A percentile compares a stretch with the other conserved stretches of the same genome.
phyloP scores from a whole-genome alignment of 2,329 filamentous ascomycete species.

The Trichoderma sp. region DNA sequence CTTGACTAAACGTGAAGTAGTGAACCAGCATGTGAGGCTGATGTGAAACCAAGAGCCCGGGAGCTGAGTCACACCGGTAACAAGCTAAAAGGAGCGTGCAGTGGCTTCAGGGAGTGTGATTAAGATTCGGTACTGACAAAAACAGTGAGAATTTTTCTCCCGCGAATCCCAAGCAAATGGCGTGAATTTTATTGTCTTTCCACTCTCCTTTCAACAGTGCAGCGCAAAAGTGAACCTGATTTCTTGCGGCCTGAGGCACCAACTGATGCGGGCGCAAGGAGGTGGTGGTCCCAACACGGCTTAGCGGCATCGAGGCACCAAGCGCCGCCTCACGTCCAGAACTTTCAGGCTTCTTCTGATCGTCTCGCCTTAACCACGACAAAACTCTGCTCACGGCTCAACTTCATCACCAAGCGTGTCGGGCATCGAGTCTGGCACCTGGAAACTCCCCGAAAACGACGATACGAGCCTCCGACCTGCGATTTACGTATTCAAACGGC shows the following conservation, averaged over 20 bases:
- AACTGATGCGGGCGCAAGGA: constrained; percentile 23
- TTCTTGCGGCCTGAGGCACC: constrained; percentile 33
- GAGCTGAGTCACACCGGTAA: constrained; percentile 29
- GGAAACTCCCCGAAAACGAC: constrained; percentile 31
- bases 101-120: background rate
- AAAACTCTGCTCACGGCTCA: constrained; percentile 42
- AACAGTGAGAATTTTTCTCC: background rate
- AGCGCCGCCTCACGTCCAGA: constrained; percentile 46
- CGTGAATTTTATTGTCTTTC: background rate
- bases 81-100: background rate
- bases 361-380: constrained; percentile 47
- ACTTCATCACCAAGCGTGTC: constrained; percentile 56
- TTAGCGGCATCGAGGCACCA: constrained; percentile 38
- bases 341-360: constrained; percentile 44
- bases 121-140: constrained; percentile 4
- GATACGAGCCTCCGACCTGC: constrained; percentile 39
- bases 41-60: background rate
- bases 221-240: background rate
- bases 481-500: constrained; percentile 41
- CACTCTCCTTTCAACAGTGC: background rate
- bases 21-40: background rate
- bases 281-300: constrained; percentile 29
- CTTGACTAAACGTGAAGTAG: background rate
- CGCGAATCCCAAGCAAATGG: too few species aligned
- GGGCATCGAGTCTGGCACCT: constrained; percentile 46